A percentile compares a stretch with the other conserved stretches of the same genome.
Conservation (phyloP, 2,329 filamentous ascomycete species). For the Claviceps paspali region DNA sequence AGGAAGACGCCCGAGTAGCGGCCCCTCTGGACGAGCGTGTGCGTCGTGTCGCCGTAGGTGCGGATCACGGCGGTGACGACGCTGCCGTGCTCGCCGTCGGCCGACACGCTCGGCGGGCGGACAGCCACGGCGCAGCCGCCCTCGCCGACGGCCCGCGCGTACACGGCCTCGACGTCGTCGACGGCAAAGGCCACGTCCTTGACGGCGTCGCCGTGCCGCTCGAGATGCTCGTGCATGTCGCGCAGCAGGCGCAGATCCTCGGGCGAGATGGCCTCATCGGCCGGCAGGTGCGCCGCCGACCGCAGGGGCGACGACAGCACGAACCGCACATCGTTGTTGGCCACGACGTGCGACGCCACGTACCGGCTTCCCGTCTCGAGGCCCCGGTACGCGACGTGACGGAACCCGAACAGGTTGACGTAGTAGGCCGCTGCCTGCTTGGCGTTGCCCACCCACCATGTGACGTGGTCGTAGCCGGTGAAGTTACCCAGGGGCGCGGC, state of each 20-base stretch:
- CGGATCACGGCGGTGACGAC: slow-evolving; percentile 66
- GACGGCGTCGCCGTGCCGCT: slow-evolving; percentile 81
- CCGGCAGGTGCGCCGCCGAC: slow-evolving; percentile 36
- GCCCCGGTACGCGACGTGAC: slow-evolving; percentile 66
- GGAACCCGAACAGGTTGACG: slow-evolving; percentile 74
- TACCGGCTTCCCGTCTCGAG: slow-evolving; percentile 76
- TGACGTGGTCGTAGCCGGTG: slow-evolving; percentile 80
- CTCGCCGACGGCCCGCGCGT: slow-evolving; percentile 51
- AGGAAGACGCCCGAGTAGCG: slow-evolving; percentile 65
- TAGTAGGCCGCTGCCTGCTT: slow-evolving; percentile 91
- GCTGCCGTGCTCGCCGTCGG: slow-evolving; percentile 47
- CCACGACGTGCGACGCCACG: slow-evolving; percentile 71
- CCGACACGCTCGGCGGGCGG: slow-evolving; percentile 11
- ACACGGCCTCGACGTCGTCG: slow-evolving; percentile 73
- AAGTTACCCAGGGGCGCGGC: slow-evolving; percentile 37
- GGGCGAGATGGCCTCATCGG: slow-evolving; percentile 43
- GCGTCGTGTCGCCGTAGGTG: slow-evolving; percentile 91
- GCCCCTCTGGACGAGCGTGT: slow-evolving; percentile 67
- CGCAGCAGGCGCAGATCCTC: slow-evolving; percentile 51
- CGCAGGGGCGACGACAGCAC: slow-evolving; percentile 73
- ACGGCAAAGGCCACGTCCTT: slow-evolving; percentile 95
- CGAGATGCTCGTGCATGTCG: slow-evolving; percentile 70
- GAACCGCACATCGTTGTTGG: slow-evolving; percentile 62
- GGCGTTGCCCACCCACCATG: slow-evolving; percentile 94
- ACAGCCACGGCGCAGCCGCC: slow-evolving; percentile 46